Conservation (phyloP, 768 basidiomycete genomes). For the Mycena latifolia region DNA sequence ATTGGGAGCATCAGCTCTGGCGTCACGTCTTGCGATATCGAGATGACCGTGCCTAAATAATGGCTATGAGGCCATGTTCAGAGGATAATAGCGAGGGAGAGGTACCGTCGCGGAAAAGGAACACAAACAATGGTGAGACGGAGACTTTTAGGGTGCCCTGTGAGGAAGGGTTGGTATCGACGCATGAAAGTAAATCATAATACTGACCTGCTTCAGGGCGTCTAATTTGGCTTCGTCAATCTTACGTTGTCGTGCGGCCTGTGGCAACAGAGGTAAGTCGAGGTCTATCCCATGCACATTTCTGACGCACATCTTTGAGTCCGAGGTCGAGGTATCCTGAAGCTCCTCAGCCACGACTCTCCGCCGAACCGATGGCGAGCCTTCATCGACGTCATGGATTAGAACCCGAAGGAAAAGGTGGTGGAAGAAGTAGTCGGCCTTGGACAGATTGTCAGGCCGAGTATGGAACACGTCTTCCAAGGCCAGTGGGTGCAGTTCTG, state of each 20-base stretch:
- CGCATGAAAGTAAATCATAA: conserved; percentile 16
- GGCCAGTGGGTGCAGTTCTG: conserved; percentile 75
- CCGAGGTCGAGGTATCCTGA: conserved; percentile 2
- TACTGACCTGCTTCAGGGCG: conserved; percentile 32
- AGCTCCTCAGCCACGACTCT: conserved; percentile 14
- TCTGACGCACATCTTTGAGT: background rate
- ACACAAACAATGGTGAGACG: conserved; percentile 73
- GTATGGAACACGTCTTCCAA: conserved; percentile 74
- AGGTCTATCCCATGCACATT: background rate
- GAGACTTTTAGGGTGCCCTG: conserved; percentile 58
- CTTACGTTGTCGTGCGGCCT: conserved; percentile 26
- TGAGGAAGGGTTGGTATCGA: conserved; percentile 39
- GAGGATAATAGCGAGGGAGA: background rate
- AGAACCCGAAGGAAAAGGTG: conserved; percentile 76
- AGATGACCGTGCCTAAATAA: conserved; percentile 57
- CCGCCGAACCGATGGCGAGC: background rate
- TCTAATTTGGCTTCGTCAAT: conserved; percentile 33
- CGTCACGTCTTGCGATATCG: conserved; percentile 57
- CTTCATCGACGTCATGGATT: conserved; percentile 23
- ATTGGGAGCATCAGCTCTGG: conserved; percentile 66
- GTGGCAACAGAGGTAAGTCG: background rate
- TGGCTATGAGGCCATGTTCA: too few relatives aligned
- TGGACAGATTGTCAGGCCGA: conserved; percentile 61
- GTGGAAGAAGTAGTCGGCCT: conserved; percentile 60
- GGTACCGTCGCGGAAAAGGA: conserved; percentile 69